Base-by-base conservation (phyloP, 768 basidiomycete genomes). In the Podaxis sp. region DNA sequence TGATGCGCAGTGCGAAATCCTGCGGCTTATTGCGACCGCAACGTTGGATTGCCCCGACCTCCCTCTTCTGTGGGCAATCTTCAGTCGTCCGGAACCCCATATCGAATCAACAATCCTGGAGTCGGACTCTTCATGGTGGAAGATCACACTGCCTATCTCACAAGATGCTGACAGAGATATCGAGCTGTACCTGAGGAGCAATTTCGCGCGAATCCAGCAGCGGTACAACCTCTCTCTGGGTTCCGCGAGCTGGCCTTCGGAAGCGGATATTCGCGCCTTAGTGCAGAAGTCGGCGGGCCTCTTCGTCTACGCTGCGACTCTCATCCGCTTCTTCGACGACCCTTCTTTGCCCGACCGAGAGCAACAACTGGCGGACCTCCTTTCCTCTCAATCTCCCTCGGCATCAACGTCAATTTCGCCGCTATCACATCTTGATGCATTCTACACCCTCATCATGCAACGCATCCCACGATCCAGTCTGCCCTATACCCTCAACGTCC, bases 281-380 rank as follows among this genome's bases (percentile, higher is more conserved):
- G 67, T 71, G 2, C 17, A 48, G 17, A 69, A 65, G 57, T 69
- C 72, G 2, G 65, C 65, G 0, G 71, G 70, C 2, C 68, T 69
- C 36, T 74, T 73, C 57, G 70, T 72, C 61, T 70, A 68, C 59
- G 71, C 72, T 2, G 67, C 74, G 0, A 73, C 73, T 2, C 63
- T 71, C 2, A 40, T 72, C 26, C 70, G 68, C 54, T 74, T 66
- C 49, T 59, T 75, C 40, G 65, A 66, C 22, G 64, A 67, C 9
- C 58, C 57, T 17, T 13, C 9, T 8, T 26, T 62, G 15, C 52
- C 53, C 2, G 53, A 55, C 19, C 61, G 61, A 15, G 61, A 62
- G 26, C 40, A 56, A 22, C 52, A 62, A 4, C 44, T 62, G 13
- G 7, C 36, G n/a, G 33, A 48, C 19, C 42, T 62, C 13, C 52